phyloP scores from a whole-genome alignment of 108 stramenopile species.

The Hondaea fermentalgiana region DNA sequence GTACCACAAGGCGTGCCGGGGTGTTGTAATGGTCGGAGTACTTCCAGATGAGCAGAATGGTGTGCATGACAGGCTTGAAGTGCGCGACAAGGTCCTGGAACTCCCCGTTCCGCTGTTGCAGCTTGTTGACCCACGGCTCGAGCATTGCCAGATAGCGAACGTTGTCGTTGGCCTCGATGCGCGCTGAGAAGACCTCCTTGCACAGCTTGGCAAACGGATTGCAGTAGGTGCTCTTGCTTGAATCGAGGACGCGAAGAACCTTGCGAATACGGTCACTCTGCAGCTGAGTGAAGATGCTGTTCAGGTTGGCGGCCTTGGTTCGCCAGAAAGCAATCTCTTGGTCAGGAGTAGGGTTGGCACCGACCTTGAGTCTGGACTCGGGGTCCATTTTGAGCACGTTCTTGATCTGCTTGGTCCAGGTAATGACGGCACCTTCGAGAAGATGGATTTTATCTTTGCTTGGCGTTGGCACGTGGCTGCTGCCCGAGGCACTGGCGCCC shows the following conservation, averaged over 20 bases:
- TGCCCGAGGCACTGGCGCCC: not conserved
- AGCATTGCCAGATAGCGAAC: conserved; percentile 70
- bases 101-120: conserved; percentile 45
- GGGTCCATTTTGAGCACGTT: conserved; percentile 79
- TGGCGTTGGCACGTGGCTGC: not conserved
- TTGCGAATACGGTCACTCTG: conserved; percentile 63
- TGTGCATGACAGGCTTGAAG: conserved; percentile 77
- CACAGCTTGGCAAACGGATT: conserved; percentile 69
- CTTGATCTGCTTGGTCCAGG: conserved; percentile 86
- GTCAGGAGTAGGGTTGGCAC: conserved; percentile 71
- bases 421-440: conserved; percentile 75
- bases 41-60: conserved; percentile 79
- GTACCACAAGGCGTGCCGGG: conserved; percentile 68
- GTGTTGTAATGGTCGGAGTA: conserved; percentile 81
- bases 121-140: conserved; percentile 62
- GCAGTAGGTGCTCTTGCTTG: conserved; percentile 73
- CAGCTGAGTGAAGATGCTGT: conserved; percentile 76
- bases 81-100: conserved; percentile 55
- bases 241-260: conserved; percentile 65
- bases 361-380: conserved; percentile 65
- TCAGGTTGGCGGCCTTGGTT: conserved; percentile 70
- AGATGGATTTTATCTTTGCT: conserved; percentile 63
- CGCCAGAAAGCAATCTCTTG: conserved; percentile 77
- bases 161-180: conserved; percentile 78
- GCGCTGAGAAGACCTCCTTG: conserved; percentile 72